These are phyloP conservation scores for Aspergillus neotritici DNA, from an alignment of 2,329 filamentous ascomycete genomes.

Conservation along the genomic window DNA sequence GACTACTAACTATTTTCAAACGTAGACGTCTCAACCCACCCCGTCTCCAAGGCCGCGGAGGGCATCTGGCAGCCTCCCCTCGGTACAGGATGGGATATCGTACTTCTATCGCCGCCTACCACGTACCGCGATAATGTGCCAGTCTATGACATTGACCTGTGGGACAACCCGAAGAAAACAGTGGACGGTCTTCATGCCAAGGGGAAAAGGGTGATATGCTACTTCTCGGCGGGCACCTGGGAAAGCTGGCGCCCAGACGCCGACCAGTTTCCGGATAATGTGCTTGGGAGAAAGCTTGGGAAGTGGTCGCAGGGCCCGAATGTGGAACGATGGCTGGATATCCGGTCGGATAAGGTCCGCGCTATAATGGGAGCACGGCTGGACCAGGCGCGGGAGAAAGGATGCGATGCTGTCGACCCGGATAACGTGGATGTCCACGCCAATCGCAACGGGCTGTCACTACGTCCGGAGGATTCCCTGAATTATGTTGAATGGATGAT, in stretches of 20 bases:
- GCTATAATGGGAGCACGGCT: conserved; percentile 59
- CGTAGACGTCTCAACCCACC: too few species aligned
- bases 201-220: conserved; percentile 63
- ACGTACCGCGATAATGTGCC: conserved; percentile 47
- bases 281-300: conserved; percentile 54
- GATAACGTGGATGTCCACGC: conserved; percentile 66
- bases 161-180: conserved; percentile 46
- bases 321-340: conserved; percentile 62
- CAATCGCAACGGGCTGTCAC: conserved; percentile 57
- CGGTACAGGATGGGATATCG: conserved; percentile 57
- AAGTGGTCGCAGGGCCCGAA: conserved; percentile 48
- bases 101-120: conserved; percentile 42
- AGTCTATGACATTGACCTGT: conserved; percentile 59
- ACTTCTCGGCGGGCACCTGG: conserved; percentile 67
- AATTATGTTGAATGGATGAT: conserved; percentile 59
- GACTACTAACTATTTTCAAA: too few species aligned
- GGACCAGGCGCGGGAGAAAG: conserved; percentile 53
- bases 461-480: conserved; percentile 54
- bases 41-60: too few species aligned
- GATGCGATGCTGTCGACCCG: conserved; percentile 64
- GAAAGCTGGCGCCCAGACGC: conserved; percentile 60
- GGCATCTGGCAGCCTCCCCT: conserved; percentile 50
- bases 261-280: conserved; percentile 48
- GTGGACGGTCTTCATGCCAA: conserved; percentile 46
- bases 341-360: conserved; percentile 54